Evolutionary conservation across 345 rosid genomes (phyloP), one percentile per base, ranked within the genome.

Genomic region (Dovyalis caffra): DNA sequence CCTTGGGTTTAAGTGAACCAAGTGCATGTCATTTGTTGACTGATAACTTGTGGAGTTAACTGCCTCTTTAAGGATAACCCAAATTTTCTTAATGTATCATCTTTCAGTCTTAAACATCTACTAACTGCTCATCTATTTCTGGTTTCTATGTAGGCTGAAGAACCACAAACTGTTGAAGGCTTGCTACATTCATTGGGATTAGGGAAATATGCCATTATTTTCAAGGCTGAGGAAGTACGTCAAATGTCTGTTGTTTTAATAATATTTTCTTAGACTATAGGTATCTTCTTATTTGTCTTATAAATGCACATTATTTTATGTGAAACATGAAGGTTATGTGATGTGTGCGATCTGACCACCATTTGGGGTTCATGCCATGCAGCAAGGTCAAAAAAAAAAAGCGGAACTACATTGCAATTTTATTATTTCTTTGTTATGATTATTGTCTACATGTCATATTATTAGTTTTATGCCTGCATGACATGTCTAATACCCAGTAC

Each of bases 201-300:
- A 83, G 95, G 83, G 74, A 93, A 85, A 88, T 95, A 89, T 83
- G 86, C 82, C 61, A 80, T 87, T 77, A 70, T 74, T 76, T 93
- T 95, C 77, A 93, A 95, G 93, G 90, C 90, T 43, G 99, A 95
- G 87, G 97, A 93, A 87, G 99, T 95, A 89, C 34, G 97, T 72
- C 77, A 37, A 28, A 70, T 31, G 64, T 67, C 26, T 57, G 32
- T 78, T 82, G 43, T 68, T 75, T 56, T 38, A 34, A 34, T n/a
- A 51, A 31, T 23, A 35, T 65, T 6, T 63, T 47, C 64, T 11
- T 31, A 28, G 4, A 49, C 35, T 18, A 18, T 68, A 6, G 51
- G 43, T 23, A 25, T 56, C 38, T 28, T 8, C n/a, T 32, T 23
- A 31, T 20, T 40, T 37, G 64, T 43, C 29, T n/a, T 31, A 28